phyloP scores from a whole-genome alignment of 768 basidiomycete species.

The Leucosporidium yakuticum region DNA sequence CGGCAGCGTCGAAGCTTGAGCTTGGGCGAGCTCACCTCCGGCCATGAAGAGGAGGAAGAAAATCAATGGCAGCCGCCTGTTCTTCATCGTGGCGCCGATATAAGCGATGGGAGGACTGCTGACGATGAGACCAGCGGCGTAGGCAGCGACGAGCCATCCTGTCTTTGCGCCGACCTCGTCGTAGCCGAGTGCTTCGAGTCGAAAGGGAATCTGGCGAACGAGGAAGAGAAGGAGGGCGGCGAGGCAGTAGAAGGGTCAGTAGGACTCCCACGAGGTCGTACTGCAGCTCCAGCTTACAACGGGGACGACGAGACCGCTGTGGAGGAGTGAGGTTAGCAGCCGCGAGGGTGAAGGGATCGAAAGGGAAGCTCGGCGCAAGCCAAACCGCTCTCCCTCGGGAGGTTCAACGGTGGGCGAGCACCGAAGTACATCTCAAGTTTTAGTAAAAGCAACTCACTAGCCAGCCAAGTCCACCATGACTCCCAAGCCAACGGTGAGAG shows the following conservation, averaged over 20 bases:
- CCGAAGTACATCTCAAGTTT: too few species aligned
- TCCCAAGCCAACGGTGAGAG: background rate
- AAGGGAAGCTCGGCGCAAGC: too few species aligned
- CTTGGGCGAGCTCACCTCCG: background rate
- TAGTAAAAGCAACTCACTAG: background rate
- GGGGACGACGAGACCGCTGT: too few species aligned
- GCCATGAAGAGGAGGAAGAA: constrained; percentile 35
- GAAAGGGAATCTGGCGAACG: constrained; percentile 24
- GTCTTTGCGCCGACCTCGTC: constrained; percentile 30
- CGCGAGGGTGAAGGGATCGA: background rate
- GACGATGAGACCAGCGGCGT: constrained; percentile 4
- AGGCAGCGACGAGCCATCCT: constrained; percentile 33
- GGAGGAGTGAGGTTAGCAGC: too few species aligned
- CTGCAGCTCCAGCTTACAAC: too few species aligned
- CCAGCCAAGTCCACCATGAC: background rate
- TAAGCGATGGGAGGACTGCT: background rate
- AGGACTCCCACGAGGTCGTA: too few species aligned
- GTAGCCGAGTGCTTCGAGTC: constrained; percentile 34
- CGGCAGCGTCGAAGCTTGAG: background rate
- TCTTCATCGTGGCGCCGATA: background rate
- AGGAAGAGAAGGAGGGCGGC: too few species aligned
- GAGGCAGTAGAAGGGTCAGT: too few species aligned
- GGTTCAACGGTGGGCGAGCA: too few species aligned
- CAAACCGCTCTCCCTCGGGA: too few species aligned
- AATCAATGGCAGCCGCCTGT: background rate